These are phyloP conservation scores for Aspergillus hancockii DNA, from an alignment of 495 filamentous ascomycete species.

Conservation along the genomic window DNA sequence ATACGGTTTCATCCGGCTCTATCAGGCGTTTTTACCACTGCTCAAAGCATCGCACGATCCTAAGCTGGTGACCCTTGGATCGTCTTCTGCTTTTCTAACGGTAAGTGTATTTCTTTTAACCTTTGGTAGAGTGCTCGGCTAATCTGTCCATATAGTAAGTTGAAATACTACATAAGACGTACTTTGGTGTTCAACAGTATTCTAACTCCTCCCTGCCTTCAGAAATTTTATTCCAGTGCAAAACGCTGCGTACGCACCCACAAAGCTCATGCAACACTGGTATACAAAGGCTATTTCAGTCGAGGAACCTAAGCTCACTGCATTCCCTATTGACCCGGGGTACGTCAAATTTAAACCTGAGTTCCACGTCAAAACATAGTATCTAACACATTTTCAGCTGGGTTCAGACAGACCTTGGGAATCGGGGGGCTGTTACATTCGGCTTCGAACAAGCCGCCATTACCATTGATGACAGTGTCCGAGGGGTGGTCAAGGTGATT, in stretches of 20 bases:
- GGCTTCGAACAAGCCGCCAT: conserved; percentile 36
- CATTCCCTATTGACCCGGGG: conserved; percentile 35
- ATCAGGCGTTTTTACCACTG: conserved; percentile 20
- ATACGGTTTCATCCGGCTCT: conserved; percentile 14
- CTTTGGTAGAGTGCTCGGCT: not conserved
- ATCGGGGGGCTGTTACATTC: conserved; percentile 33
- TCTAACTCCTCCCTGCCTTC: conserved; percentile 2
- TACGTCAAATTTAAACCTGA: conserved; percentile 10
- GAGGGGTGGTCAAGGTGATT: conserved; percentile 39
- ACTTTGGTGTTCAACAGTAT: too few species aligned
- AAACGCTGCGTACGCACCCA: conserved; percentile 38
- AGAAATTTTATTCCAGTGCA: conserved; percentile 23
- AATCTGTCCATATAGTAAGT: not conserved
- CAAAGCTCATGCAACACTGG: conserved; percentile 43
- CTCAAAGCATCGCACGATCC: conserved; percentile 35
- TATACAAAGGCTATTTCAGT: conserved; percentile 35
- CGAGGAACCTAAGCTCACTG: conserved; percentile 38
- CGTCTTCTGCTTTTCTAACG: conserved; percentile 22
- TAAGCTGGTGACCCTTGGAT: conserved; percentile 39
- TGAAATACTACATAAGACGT: too few species aligned
- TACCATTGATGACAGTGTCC: conserved; percentile 34
- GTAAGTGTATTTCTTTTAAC: not conserved
- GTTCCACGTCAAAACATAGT: conserved; percentile 12
- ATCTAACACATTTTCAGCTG: conserved; percentile 34
- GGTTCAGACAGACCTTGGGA: conserved; percentile 48